phyloP scores from a whole-genome alignment of 108 stramenopile genomes.

The Pinguiococcus pyrenoidosus region DNA sequence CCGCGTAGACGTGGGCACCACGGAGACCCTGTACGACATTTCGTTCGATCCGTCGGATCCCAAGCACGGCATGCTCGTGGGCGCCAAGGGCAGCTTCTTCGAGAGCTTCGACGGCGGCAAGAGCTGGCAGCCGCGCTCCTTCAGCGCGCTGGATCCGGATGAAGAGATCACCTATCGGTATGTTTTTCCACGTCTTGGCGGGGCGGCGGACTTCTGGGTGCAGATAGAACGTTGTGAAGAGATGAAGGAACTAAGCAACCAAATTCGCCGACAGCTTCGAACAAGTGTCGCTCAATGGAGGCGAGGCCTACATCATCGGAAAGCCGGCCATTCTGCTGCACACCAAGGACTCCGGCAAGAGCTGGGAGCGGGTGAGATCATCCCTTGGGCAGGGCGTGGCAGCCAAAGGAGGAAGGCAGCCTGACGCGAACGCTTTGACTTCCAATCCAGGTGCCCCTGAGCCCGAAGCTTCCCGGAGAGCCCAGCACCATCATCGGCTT shows the following conservation, averaged over 20 bases:
- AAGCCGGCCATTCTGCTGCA: constrained; percentile 85
- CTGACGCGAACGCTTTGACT: too few species aligned
- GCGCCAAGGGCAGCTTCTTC: constrained; percentile 85
- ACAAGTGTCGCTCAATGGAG: constrained; percentile 64
- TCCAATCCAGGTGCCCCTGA: too few species aligned
- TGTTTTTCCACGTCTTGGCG: background rate
- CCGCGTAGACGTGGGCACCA: too few species aligned
- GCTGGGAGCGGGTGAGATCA: constrained; percentile 90
- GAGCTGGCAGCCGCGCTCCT: constrained; percentile 79
- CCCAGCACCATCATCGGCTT: constrained; percentile 69
- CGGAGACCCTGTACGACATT: constrained; percentile 87
- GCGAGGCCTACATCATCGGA: constrained; percentile 89
- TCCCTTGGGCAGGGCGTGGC: too few species aligned
- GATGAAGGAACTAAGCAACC: too few species aligned
- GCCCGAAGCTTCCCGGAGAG: constrained; percentile 88
- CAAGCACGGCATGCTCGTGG: constrained; percentile 87
- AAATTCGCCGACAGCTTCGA: too few species aligned
- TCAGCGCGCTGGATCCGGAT: constrained; percentile 84
- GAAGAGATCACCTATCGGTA: constrained; percentile 66
- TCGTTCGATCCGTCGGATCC: constrained; percentile 64
- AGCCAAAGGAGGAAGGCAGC: too few species aligned
- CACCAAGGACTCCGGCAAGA: constrained; percentile 77
- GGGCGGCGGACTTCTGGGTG: too few species aligned
- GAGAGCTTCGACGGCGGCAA: constrained; percentile 84
- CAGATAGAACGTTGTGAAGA: too few species aligned